Base-by-base conservation (phyloP, 75 land plant genomes). In the Selaginella moellendorffii region DNA sequence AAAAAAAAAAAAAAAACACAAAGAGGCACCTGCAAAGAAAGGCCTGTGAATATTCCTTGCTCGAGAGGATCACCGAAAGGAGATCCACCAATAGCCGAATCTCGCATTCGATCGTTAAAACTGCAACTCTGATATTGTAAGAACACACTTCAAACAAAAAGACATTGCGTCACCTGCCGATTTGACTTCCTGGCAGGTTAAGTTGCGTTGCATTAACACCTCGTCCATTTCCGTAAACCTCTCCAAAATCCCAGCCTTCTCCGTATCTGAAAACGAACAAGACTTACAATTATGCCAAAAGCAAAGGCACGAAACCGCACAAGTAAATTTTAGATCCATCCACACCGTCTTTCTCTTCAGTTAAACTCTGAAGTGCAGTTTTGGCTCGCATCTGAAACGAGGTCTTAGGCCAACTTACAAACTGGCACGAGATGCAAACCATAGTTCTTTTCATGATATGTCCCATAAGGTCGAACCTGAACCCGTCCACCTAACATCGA, bases 231-330 rank as follows among this genome's bases (percentile, higher is more conserved):
- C 78, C 79, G 25, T 82, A 78, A 67, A 92, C 90, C 77, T 92
- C 97, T 62, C 97, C 97, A 78, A 92, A 92, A 76, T 92, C 97
- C 97, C 97, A 92, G 30, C 97, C 97, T 78, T 92, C 97, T 51
- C 97, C 95, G 73, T 92, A 92, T 29, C 97, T 92, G 59, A 56
- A 28, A 58, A 31, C 46, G 46, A 5, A 14, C 14, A 36, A 36
- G 46, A 36, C 46, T 36, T 36, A 36, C 46, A n/a, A n/a, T n/a
- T n/a, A n/a, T n/a, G n/a, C n/a, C n/a, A n/a, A n/a, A n/a, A n/a
- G n/a, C n/a, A n/a, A n/a, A n/a, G n/a, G n/a, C n/a, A n/a, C n/a
- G n/a, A n/a, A n/a, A n/a, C n/a, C n/a, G 74, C 62, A 91, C 97
- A 92, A 36, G 68, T 85, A 92, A 20, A 92, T 81, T 61, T 77